Evolutionary conservation across 331 rosid genomes (phyloP).

Genomic region (Quercus lobata): DNA sequence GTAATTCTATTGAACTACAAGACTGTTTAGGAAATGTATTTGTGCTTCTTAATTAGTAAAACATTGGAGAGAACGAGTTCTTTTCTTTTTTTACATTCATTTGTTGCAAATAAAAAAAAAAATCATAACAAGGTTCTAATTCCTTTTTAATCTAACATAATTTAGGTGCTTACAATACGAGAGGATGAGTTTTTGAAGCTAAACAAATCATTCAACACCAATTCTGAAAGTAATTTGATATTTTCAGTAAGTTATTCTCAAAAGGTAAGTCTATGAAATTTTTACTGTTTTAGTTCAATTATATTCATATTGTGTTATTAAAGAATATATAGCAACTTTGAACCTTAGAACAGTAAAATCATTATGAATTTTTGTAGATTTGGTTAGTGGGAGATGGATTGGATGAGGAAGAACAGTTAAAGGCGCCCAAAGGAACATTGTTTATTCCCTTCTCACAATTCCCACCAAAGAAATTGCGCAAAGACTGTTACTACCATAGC

Average conservation of each 20-base stretch:
- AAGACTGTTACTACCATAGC: slow-evolving; percentile 55
- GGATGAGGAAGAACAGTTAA: slow-evolving; percentile 37
- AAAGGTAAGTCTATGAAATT: slow-evolving; percentile 22
- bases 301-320: not conserved
- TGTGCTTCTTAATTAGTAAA: too few relatives aligned
- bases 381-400: slow-evolving; percentile 70
- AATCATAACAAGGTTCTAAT: not conserved
- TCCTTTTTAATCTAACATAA: not conserved
- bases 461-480: slow-evolving; percentile 52
- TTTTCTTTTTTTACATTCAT: too few relatives aligned
- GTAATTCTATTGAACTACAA: too few relatives aligned
- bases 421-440: slow-evolving; percentile 61
- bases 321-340: not conserved
- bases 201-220: slow-evolving; percentile 23
- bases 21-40: too few relatives aligned
- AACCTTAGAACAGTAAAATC: not conserved
- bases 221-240: slow-evolving; percentile 24
- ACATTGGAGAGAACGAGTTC: too few relatives aligned
- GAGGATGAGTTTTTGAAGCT: slow-evolving; percentile 43
- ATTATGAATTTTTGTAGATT: slow-evolving; percentile 31
- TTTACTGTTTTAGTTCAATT: not conserved
- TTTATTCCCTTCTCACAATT: slow-evolving; percentile 70
- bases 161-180: slow-evolving; percentile 43
- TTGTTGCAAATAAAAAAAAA: not conserved
- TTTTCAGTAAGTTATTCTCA: slow-evolving; percentile 22